These are phyloP conservation scores for Phialemonium atrogriseum DNA, from an alignment of 2,329 filamentous ascomycete species.

Conservation along the genomic window DNA sequence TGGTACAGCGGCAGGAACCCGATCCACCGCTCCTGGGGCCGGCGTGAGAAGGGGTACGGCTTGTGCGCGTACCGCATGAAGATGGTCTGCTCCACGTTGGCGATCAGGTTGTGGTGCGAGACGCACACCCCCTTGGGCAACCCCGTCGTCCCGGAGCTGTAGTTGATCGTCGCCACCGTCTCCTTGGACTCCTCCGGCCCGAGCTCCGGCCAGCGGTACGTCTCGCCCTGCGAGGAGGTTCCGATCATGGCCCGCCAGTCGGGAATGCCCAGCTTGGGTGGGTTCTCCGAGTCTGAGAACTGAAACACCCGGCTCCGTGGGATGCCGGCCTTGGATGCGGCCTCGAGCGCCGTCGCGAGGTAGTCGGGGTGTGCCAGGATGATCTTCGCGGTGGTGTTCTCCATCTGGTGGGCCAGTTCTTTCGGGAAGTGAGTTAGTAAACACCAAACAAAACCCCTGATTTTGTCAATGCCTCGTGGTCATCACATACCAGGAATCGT, in stretches of 20 bases:
- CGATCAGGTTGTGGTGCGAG: conserved; percentile 30
- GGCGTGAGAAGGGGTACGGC: conserved; percentile 23
- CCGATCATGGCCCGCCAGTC: conserved; percentile 35
- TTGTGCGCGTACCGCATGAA: conserved; percentile 24
- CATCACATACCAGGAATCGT: conserved; percentile 36
- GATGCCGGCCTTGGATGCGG: conserved; percentile 31
- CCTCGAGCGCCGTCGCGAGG: conserved; percentile 32
- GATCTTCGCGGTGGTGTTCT: conserved; percentile 39
- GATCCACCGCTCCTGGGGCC: conserved; percentile 38
- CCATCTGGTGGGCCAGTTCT: conserved; percentile 44
- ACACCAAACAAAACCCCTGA: too few species aligned
- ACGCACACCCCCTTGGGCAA: conserved; percentile 33
- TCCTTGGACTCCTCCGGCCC: conserved; percentile 22
- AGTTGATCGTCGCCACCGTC: conserved; percentile 34
- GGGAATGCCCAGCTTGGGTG: conserved; percentile 20
- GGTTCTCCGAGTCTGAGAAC: conserved; percentile 32
- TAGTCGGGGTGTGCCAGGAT: conserved; percentile 40
- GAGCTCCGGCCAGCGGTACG: conserved; percentile 33
- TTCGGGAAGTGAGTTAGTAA: background rate
- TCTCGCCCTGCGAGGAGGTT: conserved; percentile 18
- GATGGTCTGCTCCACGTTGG: conserved; percentile 41
- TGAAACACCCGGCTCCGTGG: conserved; percentile 34
- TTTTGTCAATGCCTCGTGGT: too few species aligned
- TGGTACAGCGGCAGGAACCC: conserved; percentile 62
- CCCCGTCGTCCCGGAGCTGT: conserved; percentile 42